These are phyloP conservation scores for Lithocarpus polystachyus DNA, from an alignment of 306 rosid species.

Conservation along the genomic window DNA sequence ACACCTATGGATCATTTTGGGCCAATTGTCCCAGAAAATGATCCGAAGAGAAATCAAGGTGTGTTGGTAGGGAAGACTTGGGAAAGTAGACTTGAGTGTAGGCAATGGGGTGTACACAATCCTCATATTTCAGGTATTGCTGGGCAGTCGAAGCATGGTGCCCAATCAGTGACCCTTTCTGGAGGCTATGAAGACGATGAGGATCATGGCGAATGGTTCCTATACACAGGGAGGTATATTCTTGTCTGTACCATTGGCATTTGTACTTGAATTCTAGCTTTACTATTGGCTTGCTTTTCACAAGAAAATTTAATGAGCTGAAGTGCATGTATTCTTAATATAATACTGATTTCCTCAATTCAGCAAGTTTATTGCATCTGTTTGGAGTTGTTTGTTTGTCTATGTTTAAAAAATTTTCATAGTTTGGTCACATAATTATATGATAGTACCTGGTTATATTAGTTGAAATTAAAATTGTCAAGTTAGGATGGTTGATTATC, in stretches of 20 bases:
- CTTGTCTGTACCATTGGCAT: background rate
- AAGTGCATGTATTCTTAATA: background rate
- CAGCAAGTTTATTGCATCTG: background rate
- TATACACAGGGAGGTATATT: slow-evolving; percentile 72
- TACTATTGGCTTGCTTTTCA: background rate
- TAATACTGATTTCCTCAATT: background rate
- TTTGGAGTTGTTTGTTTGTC: background rate
- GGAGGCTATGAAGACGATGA: slow-evolving; percentile 75
- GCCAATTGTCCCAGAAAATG: slow-evolving; percentile 52
- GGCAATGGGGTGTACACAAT: slow-evolving; percentile 77
- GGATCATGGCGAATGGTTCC: slow-evolving; percentile 92
- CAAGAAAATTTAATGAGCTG: background rate
- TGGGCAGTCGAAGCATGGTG: slow-evolving; percentile 63
- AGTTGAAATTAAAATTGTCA: background rate
- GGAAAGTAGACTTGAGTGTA: slow-evolving; percentile 58
- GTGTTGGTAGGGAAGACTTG: slow-evolving; percentile 59
- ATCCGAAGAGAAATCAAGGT: slow-evolving; percentile 52
- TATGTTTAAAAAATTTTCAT: background rate
- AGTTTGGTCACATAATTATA: background rate
- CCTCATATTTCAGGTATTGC: slow-evolving; percentile 82
- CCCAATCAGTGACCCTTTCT: slow-evolving; percentile 70
- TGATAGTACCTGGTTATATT: background rate
- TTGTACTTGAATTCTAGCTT: background rate
- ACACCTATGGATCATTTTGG: slow-evolving; percentile 61
- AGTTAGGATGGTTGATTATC: background rate